Evolutionary conservation across 495 filamentous ascomycete species (phyloP), one percentile per base, ranked within the genome.

Genomic region (Aspergillus hancockii): DNA sequence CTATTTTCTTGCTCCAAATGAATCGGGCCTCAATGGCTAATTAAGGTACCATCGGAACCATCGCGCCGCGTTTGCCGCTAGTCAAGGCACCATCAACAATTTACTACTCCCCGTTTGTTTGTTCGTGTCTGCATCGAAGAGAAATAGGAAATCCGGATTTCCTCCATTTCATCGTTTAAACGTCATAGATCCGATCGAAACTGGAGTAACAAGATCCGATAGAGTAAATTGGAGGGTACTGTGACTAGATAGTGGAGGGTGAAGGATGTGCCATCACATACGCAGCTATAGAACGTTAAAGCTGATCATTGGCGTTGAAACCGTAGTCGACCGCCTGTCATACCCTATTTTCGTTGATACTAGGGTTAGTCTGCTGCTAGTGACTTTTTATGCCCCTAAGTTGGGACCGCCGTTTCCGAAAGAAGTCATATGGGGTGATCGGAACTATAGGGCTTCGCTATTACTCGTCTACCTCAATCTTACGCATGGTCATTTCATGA

Each of bases 111-210:
- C 50, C 30, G 5, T 18, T 23, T 40, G 38, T 38, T 53, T 53
- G 18, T 28, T 53, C 50, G 34, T 53, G 21, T 53, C 51, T 53
- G 51, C 51, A 53, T 8, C 34, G 3, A 41, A n/a, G 12, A 53
- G 32, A 53, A 53, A 32, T 40, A 53, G 51, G 51, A 53, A 53
- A 40, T 41, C 51, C 22, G 16, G 34, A 53, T 40, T 41, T 22
- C 12, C 10, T 45, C 8, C 18, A 8, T 21, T 14, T 19, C 19
- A 45, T 45, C 16, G 41, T 19, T 1, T 23, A n/a, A 23, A 22
- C 43, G 43, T 21, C 21, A 22, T 23, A 47, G 38, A 47, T 47
- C 21, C 21, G 43, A 47, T 18, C 38, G 38, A n/a, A 9, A 23
- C 6, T 23, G 43, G 19, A 21, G 19, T 16, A 22, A 23, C 16